Percentiles rank a stretch among this genome's conserved stretches.
These are phyloP conservation scores for Aspergillus luchuensis DNA, from an alignment of 2,329 filamentous ascomycete species.

Conservation along the genomic window DNA sequence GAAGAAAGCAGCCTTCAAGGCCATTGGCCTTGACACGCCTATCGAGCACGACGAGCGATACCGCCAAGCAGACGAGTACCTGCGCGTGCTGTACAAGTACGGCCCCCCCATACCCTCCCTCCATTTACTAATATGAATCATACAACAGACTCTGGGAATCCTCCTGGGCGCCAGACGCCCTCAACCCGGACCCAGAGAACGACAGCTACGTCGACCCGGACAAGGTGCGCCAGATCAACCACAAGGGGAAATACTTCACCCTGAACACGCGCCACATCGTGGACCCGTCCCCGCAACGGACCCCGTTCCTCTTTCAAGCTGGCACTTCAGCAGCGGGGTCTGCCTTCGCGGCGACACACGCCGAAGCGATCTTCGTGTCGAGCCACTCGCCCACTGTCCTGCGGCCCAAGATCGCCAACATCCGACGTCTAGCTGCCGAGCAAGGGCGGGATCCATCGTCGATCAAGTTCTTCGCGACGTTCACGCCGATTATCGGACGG, in stretches of 20 bases:
- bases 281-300: constrained; percentile 59
- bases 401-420: constrained; percentile 54
- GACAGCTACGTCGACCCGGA: constrained; percentile 62
- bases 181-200: constrained; percentile 54
- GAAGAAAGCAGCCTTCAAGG: constrained; percentile 65
- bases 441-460: constrained; percentile 58
- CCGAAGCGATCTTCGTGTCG: constrained; percentile 63
- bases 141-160: constrained; percentile 54
- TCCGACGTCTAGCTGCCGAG: constrained; percentile 54
- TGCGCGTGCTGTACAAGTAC: constrained; percentile 64
- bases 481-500: constrained; percentile 53
- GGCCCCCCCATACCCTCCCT: not conserved
- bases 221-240: constrained; percentile 62
- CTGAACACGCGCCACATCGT: constrained; percentile 53
- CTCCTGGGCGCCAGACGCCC: constrained; percentile 61
- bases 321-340: constrained; percentile 61
- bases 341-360: constrained; percentile 59
- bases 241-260: constrained; percentile 59
- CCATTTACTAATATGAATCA: not conserved
- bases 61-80: constrained; percentile 63
- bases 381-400: constrained; percentile 55
- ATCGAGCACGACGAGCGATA: constrained; percentile 66
- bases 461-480: constrained; percentile 59
- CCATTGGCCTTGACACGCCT: constrained; percentile 59
- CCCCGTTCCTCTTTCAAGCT: constrained; percentile 61